These are phyloP conservation scores for Camellia japonica DNA, from an alignment of 148 eudicot species.

Conservation along the genomic window DNA sequence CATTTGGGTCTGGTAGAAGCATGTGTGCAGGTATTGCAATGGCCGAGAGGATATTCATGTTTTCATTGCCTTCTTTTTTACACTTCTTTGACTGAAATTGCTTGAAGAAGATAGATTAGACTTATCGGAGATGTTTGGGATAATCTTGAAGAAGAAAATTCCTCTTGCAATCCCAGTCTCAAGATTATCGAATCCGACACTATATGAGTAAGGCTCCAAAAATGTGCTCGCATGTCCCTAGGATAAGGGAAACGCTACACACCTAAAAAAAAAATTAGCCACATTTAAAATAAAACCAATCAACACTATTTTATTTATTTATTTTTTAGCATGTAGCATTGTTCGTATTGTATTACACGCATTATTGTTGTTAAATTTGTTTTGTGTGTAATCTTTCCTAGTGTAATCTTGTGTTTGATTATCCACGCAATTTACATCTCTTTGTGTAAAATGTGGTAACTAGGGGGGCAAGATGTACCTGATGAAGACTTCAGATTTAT, in stretches of 20 bases:
- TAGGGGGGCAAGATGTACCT: no score
- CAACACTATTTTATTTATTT: no score
- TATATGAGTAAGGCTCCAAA: constrained; percentile 14
- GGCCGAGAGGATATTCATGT: constrained; percentile 21
- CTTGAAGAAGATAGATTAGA: constrained; percentile 34
- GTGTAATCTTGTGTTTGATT: no score
- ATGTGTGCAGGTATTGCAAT: constrained; percentile 50
- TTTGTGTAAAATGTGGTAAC: no score
- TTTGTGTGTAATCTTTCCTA: no score
- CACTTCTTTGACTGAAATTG: constrained; percentile 57
- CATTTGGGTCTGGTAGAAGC: constrained; percentile 72
- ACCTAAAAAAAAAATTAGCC: background rate
- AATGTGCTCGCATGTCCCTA: background rate
- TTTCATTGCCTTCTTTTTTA: constrained; percentile 49
- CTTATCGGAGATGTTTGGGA: constrained; percentile 36
- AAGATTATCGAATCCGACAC: constrained; percentile 23
- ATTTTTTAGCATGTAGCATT: no score
- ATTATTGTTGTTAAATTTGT: no score
- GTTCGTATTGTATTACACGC: no score
- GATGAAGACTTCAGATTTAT: no score
- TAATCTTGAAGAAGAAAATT: constrained; percentile 2
- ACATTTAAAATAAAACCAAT: no score
- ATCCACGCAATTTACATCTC: no score
- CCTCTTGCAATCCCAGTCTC: constrained; percentile 22
- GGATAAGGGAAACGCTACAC: no score